A percentile compares a stretch with the other conserved stretches of the same genome.
Evolutionary conservation across 2,329 filamentous ascomycete genomes (phyloP).

Genomic region (Cyphellophora attinorum): DNA sequence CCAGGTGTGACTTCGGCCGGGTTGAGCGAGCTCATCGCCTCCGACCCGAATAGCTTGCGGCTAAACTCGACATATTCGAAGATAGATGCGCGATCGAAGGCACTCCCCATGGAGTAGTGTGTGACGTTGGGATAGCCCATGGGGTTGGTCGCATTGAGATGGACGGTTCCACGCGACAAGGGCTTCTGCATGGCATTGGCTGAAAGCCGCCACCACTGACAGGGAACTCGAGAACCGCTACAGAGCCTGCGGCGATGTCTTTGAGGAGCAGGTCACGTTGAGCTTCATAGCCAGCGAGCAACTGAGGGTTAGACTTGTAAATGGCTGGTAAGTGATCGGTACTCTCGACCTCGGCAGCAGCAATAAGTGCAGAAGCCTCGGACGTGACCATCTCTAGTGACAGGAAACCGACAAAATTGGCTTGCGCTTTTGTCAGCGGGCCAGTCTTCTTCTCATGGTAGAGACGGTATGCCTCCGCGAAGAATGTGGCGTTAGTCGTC

Average conservation of each 20-base stretch:
- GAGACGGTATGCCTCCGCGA: constrained; percentile 7
- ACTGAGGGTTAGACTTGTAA: constrained; percentile 4
- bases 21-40: constrained; percentile 1
- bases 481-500: constrained; percentile 11
- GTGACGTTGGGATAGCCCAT: constrained; percentile 10
- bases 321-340: constrained; percentile 7
- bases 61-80: constrained; percentile 11
- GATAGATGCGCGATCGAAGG: constrained; percentile 10
- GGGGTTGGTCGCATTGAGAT: constrained; percentile 12
- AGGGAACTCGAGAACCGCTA: constrained; percentile 13
- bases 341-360: constrained; percentile 2
- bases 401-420: constrained; percentile 9
- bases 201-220: constrained; percentile 5
- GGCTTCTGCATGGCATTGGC: constrained; percentile 14
- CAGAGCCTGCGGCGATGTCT: constrained; percentile 11
- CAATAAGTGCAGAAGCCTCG: constrained; percentile 3
- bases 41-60: constrained; percentile 6
- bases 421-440: constrained; percentile 13
- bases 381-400: constrained; percentile 10
- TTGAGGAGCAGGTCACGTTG: constrained; percentile 13
- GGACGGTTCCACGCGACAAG: constrained; percentile 13
- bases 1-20: constrained; percentile 11
- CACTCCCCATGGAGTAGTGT: constrained; percentile 9
- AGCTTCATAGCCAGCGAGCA: constrained; percentile 13
- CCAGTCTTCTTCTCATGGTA: constrained; percentile 12